A percentile compares a stretch with the other conserved stretches of the same genome.
These are phyloP conservation scores for Buddleja alternifolia DNA, from an alignment of 257 asterid species.

Conservation along the genomic window DNA sequence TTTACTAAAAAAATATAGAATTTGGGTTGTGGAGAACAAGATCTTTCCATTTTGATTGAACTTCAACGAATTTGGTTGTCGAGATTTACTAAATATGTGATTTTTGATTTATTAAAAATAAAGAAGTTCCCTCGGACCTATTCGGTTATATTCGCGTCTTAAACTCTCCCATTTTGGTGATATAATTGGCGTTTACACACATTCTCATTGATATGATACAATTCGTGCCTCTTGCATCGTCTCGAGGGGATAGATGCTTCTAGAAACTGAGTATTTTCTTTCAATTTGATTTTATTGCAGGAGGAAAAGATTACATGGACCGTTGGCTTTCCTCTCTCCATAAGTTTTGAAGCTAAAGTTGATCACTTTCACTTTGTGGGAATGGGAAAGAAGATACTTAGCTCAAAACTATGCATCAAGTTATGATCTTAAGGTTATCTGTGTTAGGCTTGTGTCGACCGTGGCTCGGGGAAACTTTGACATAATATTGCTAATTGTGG, in stretches of 20 bases:
- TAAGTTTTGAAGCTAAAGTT: conserved; percentile 53
- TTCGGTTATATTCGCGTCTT: not conserved
- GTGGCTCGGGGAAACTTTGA: conserved; percentile 27
- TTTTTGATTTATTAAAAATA: no score
- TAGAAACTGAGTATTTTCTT: conserved; percentile 14
- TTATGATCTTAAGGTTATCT: conserved; percentile 29
- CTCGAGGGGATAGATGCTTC: not conserved
- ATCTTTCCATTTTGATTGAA: conserved; percentile 3
- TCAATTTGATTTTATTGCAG: conserved; percentile 42
- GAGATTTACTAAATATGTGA: no score
- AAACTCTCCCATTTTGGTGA: not conserved
- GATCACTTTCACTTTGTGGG: not conserved
- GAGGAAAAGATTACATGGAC: conserved; percentile 69
- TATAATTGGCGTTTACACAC: not conserved
- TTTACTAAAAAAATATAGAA: not conserved
- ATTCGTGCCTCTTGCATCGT: not conserved
- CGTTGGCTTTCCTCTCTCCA: conserved; percentile 86
- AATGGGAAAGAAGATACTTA: conserved; percentile 3
- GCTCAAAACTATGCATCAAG: conserved; percentile 21
- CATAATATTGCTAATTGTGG: conserved; percentile 32
- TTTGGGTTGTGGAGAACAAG: conserved; percentile 13
- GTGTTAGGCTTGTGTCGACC: conserved; percentile 21
- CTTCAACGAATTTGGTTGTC: no score
- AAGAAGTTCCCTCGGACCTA: not conserved
- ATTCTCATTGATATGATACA: not conserved